Evolutionary conservation across 228 moss, liverwort and hornwort species (phyloP), one percentile per base, ranked within the genome.

Genomic region (Sphagnum fallax): DNA sequence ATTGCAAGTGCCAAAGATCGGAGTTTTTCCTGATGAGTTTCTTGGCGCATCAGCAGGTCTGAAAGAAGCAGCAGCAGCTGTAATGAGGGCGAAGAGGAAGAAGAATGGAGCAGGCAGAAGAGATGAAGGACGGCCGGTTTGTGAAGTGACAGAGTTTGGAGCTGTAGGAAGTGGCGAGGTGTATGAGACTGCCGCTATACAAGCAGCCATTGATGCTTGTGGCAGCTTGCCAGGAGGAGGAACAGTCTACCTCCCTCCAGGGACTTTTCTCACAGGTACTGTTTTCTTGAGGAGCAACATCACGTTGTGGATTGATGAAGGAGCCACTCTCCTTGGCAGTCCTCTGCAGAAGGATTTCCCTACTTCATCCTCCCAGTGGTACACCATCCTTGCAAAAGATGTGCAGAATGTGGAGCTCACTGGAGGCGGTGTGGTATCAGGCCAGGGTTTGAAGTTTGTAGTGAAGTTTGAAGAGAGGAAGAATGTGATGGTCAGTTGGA

Each of bases 401-500:
- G 88, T 79, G 10, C 78, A 90, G 66, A 93, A 93, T 72, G 89
- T 91, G 57, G 82, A 85, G 69, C 62, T 93, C 32, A 87, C 81
- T 0, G 97, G 91, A 5, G 97, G 86, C 0, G 96, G 91, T 16
- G 77, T 73, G 2, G 80, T 97, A 61, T 74, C 84, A 0, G 96
- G 93, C 48, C 96, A 97, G 66, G 97, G 88, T 6, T 48, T 76
- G 61, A 68, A 79, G 48, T 97, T 90, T 51, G 90, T 97, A 8
- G 75, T 63, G 4, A 74, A 76, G 51, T 81, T 83, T 51, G 85
- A 93, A 60, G 79, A 78, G 16, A 83, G 72, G 78, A 97, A 97
- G 75, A 93, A 97, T 66, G 69, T 93, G 58, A 93, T 97, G 97
- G 93, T 90, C 60, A 97, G 91, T 75, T 97, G 97, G 93, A 97